Evolutionary conservation across 306 rosid species (phyloP), one percentile per base, ranked within the genome.

Genomic region (Sindora glabra): DNA sequence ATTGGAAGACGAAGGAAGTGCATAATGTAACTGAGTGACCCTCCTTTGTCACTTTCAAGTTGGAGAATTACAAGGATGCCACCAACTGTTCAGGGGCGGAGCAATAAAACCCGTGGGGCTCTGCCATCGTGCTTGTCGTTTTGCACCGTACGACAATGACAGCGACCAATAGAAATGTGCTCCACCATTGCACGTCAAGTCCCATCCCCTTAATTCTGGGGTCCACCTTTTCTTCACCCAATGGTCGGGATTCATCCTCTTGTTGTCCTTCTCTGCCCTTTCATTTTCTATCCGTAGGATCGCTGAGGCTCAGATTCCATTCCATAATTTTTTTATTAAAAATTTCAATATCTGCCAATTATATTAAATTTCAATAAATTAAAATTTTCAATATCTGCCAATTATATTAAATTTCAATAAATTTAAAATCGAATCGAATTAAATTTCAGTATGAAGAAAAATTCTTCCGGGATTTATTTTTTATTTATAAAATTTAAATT

Each of bases 181-280:
- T 61, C 38, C 63, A 44, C 60, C 33, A 41, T 26, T 57, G 54
- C 47, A 36, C 37, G 85, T 74, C 75, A 73, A 33, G 78, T 86
- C 79, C 58, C 74, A 68, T 83, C 78, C 42, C 44, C 13, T 33
- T 52, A 59, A 14, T 8, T 3, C 21, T 8, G 66, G 81, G 77
- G 2, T 81, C 80, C 54, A 65, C 18, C 23, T 18, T 30, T 29
- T 46, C 24, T 26, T 60, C 44, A 14, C 15, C 58, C 48, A 13
- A 62, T 22, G 69, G 68, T 26, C 25, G 5, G 16, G 42, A 65
- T 76, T 69, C 68, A 2, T 59, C 64, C 21, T 68, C 33, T 52
- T 47, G 6, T 13, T n/a, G 13, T 45, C 6, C 7, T 16, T 37
- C 19, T 2, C 12, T 13, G 4, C 54, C 1, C 39, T 5, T 21